Evolutionary conservation across 2,329 filamentous ascomycete species (phyloP).

Genomic region (Tolypocladium guangdongense): DNA sequence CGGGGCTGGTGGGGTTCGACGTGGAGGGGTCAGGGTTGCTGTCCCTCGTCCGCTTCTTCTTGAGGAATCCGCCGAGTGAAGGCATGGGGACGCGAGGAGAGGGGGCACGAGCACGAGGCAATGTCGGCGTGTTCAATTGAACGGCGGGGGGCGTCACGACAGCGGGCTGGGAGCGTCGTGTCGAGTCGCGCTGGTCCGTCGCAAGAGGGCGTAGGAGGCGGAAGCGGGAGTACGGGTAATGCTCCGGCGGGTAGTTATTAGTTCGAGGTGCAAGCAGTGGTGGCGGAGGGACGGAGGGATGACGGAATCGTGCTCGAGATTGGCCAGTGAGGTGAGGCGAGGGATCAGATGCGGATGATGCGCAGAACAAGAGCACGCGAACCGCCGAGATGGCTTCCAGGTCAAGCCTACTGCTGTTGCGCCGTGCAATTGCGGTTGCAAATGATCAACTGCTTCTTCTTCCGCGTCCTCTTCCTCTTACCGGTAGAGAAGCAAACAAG

Average conservation of each 20-base stretch:
- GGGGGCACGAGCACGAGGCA: neutral
- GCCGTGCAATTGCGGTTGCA: neutral
- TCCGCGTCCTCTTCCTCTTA: neutral
- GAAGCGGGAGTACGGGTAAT: neutral
- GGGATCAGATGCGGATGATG: neutral
- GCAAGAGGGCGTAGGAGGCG: neutral
- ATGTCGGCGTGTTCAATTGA: slow-evolving; percentile 1
- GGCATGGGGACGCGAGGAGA: slow-evolving; percentile 51
- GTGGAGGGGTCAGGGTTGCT: slow-evolving; percentile 60
- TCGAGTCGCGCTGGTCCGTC: neutral
- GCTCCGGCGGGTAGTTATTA: no score
- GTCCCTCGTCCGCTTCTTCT: slow-evolving; percentile 98
- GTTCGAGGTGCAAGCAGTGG: neutral
- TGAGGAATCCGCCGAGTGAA: slow-evolving; percentile 87
- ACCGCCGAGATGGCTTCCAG: neutral
- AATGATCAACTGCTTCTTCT: neutral
- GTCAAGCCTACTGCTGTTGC: neutral
- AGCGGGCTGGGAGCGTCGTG: neutral
- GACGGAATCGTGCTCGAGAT: slow-evolving; percentile 1
- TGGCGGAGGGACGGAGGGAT: neutral
- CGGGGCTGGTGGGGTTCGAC: slow-evolving; percentile 52
- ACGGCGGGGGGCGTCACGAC: neutral
- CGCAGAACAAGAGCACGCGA: neutral
- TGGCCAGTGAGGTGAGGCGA: neutral
- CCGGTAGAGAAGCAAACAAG: neutral